Percentiles rank a stretch among this genome's conserved stretches.
Conservation (phyloP, 2,329 filamentous ascomycete species). For the Nemania diffusa region DNA sequence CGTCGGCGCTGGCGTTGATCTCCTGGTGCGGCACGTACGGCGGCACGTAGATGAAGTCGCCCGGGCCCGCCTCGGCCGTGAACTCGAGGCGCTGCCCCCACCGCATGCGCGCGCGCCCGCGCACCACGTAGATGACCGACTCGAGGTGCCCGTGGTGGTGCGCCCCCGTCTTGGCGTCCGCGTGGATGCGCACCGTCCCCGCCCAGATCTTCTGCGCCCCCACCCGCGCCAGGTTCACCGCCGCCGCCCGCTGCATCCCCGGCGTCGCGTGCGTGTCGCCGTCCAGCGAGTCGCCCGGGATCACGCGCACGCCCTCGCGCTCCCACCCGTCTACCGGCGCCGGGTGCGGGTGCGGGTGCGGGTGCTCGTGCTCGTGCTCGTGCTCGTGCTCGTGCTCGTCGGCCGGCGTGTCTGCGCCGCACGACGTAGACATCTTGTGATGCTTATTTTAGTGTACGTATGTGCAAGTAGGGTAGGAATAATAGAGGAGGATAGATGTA, state of each 20-base stretch:
- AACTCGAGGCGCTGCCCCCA: constrained; percentile 58
- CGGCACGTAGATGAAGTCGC: constrained; percentile 59
- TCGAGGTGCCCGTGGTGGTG: constrained; percentile 59
- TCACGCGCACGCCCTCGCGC: constrained; percentile 54
- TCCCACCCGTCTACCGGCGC: constrained; percentile 50
- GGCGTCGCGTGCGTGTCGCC: constrained; percentile 55
- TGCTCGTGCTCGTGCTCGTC: neutral
- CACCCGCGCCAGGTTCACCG: constrained; percentile 56
- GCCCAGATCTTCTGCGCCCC: constrained; percentile 59
- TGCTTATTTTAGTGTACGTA: neutral
- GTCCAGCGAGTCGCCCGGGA: constrained; percentile 54
- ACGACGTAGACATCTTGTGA: neutral
- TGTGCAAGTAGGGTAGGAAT: neutral
- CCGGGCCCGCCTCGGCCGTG: constrained; percentile 57
- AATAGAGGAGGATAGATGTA: neutral
- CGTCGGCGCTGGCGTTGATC: constrained; percentile 56
- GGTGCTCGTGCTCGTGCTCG: neutral
- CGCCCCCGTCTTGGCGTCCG: constrained; percentile 57
- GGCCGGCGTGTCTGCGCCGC: neutral
- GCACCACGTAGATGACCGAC: constrained; percentile 57
- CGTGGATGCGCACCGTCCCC: constrained; percentile 56
- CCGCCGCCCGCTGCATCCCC: constrained; percentile 57
- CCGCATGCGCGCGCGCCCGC: constrained; percentile 57
- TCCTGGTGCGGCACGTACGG: constrained; percentile 59
- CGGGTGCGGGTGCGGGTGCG: neutral